Conservation (phyloP, 352 stramenopile genomes). For the Blastocystis sp. region DNA sequence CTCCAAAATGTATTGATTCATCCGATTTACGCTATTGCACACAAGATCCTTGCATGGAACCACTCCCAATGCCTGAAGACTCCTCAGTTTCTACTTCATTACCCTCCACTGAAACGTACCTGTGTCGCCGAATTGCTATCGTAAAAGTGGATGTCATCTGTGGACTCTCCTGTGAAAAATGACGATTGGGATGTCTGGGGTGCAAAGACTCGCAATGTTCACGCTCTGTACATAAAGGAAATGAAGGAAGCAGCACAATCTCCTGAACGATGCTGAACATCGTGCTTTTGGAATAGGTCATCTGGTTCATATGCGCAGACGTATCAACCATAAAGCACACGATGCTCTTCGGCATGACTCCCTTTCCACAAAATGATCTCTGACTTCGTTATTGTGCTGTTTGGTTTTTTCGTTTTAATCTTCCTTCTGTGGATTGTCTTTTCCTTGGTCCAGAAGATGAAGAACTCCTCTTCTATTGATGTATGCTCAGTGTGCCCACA, state of each 20-base stretch:
- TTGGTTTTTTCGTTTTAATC: background rate
- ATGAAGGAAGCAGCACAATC: background rate
- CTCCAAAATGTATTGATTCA: conserved; percentile 11
- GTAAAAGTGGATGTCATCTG: background rate
- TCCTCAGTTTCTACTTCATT: background rate
- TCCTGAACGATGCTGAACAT: conserved; percentile 48
- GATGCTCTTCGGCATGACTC: background rate
- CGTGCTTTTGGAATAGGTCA: conserved; percentile 1
- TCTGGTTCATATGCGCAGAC: conserved; percentile 62
- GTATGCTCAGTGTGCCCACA: background rate
- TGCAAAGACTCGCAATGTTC: background rate
- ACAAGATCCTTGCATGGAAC: conserved; percentile 3
- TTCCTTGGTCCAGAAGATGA: background rate
- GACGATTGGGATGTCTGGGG: background rate
- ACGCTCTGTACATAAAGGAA: background rate
- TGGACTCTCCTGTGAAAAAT: conserved; percentile 43
- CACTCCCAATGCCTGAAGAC: conserved; percentile 2
- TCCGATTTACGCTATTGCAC: conserved; percentile 31
- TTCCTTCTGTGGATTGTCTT: conserved; percentile 9
- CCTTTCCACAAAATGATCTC: too few species aligned
- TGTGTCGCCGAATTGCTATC: background rate
- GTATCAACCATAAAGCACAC: conserved; percentile 42
- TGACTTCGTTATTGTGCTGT: background rate
- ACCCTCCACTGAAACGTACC: background rate
- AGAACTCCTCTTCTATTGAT: conserved; percentile 44